Percentiles rank a stretch among this genome's conserved stretches.
Evolutionary conservation across 345 rosid genomes (phyloP).

Genomic region (Ceriops tagal): DNA sequence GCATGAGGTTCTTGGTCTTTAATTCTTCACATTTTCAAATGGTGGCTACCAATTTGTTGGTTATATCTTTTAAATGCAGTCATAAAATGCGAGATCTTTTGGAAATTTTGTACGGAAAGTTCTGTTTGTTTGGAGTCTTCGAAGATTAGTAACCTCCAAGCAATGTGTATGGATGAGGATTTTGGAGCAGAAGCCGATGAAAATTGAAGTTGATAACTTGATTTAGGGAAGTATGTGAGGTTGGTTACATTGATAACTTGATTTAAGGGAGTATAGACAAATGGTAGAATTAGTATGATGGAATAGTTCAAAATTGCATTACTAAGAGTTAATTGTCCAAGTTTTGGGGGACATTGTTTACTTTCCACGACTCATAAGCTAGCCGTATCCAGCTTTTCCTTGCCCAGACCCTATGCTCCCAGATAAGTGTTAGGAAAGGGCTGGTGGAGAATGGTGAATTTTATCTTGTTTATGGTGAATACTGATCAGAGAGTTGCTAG

Average conservation of each 20-base stretch:
- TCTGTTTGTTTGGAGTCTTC: neutral
- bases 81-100: neutral
- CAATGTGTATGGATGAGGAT: too few relatives aligned
- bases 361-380: too few relatives aligned
- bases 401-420: neutral
- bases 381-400: too few relatives aligned
- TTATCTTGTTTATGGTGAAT: neutral
- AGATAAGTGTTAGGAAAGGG: neutral
- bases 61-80: neutral
- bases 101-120: neutral
- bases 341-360: neutral
- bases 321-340: neutral
- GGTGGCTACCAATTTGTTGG: neutral
- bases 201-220: too few relatives aligned
- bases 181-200: too few relatives aligned
- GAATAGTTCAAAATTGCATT: too few relatives aligned
- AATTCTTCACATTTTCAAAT: neutral
- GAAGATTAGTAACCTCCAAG: too few relatives aligned
- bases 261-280: neutral
- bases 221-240: too few relatives aligned
- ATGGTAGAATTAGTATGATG: too few relatives aligned
- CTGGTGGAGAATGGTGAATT: neutral
- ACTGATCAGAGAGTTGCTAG: neutral
- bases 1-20: neutral
- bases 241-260: too few relatives aligned